phyloP scores from a whole-genome alignment of 805 yeast species.

The Spathaspora passalidarum region DNA sequence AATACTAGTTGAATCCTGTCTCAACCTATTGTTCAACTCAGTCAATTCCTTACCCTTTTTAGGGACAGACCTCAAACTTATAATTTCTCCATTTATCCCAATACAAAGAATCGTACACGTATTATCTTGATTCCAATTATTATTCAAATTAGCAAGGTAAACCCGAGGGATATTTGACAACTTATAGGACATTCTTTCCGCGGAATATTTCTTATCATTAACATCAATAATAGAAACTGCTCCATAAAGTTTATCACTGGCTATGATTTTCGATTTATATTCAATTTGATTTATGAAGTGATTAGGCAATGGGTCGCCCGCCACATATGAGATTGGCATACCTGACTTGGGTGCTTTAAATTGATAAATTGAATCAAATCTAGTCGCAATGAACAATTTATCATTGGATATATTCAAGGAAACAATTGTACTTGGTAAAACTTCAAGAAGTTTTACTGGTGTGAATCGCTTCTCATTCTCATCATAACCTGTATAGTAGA shows the following conservation, averaged over 20 bases:
- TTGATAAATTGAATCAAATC: conserved; percentile 31
- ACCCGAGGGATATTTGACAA: conserved; percentile 34
- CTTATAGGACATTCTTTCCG: conserved; percentile 12
- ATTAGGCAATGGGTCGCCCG: conserved; percentile 33
- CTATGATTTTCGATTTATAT: conserved; percentile 19
- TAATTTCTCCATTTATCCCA: conserved; percentile 39
- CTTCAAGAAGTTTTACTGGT: conserved; percentile 20
- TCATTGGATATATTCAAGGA: conserved; percentile 19
- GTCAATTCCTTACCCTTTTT: conserved; percentile 13
- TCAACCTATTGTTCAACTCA: conserved; percentile 13
- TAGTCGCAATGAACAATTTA: conserved; percentile 26
- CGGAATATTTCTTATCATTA: conserved; percentile 5
- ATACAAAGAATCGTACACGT: conserved; percentile 18
- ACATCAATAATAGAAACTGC: conserved; percentile 24
- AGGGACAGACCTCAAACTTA: conserved; percentile 14
- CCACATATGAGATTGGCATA: conserved; percentile 9
- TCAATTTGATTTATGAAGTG: conserved; percentile 28
- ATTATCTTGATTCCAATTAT: conserved; percentile 17
- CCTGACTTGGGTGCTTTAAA: conserved; percentile 16
- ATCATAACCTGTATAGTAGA: conserved; percentile 33
- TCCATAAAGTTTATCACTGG: conserved; percentile 36
- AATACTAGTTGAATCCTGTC: conserved; percentile 2
- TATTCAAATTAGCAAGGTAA: conserved; percentile 18
- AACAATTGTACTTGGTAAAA: conserved; percentile 29
- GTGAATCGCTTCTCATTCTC: conserved; percentile 28